Evolutionary conservation across 176 grass and related monocot genomes (phyloP).

Genomic region (Aegilops speltoides): DNA sequence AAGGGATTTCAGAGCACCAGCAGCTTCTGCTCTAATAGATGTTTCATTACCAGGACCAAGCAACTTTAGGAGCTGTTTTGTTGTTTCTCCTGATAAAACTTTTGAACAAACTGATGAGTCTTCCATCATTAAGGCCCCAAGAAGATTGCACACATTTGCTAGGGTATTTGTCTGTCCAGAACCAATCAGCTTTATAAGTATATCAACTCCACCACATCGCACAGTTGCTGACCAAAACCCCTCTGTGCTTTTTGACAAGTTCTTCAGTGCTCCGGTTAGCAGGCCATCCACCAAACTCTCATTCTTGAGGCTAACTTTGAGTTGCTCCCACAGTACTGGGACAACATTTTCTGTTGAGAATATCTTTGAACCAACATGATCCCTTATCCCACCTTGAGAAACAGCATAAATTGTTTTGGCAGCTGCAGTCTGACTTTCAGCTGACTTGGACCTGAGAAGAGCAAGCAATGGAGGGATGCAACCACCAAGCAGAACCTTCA

Average conservation of each 20-base stretch:
- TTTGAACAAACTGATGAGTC: constrained; percentile 88
- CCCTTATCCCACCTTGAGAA: constrained; percentile 91
- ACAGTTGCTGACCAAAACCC: constrained; percentile 80
- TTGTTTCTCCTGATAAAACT: constrained; percentile 76
- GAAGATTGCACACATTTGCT: constrained; percentile 84
- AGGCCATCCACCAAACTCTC: constrained; percentile 77
- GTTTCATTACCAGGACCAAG: constrained; percentile 92
- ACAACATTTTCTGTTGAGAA: constrained; percentile 92
- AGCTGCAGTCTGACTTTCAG: constrained; percentile 76
- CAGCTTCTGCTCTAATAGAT: constrained; percentile 90
- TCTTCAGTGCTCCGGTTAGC: constrained; percentile 83
- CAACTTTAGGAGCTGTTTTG: constrained; percentile 94
- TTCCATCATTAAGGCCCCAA: constrained; percentile 92
- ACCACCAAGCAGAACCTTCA: constrained; percentile 89
- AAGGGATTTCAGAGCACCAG: constrained; percentile 88
- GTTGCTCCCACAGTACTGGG: constrained; percentile 81
- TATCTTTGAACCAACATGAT: constrained; percentile 97
- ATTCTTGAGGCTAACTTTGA: constrained; percentile 79
- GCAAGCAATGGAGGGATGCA: constrained; percentile 92
- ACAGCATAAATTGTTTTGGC: constrained; percentile 93
- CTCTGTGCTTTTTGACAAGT: constrained; percentile 92
- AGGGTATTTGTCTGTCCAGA: constrained; percentile 68
- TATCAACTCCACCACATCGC: constrained; percentile 88
- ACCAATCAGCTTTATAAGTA: constrained; percentile 87
- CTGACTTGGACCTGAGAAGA: constrained; percentile 77